Base-by-base conservation (phyloP, 805 yeast genomes). In the Sugiyamaella marilandica region DNA sequence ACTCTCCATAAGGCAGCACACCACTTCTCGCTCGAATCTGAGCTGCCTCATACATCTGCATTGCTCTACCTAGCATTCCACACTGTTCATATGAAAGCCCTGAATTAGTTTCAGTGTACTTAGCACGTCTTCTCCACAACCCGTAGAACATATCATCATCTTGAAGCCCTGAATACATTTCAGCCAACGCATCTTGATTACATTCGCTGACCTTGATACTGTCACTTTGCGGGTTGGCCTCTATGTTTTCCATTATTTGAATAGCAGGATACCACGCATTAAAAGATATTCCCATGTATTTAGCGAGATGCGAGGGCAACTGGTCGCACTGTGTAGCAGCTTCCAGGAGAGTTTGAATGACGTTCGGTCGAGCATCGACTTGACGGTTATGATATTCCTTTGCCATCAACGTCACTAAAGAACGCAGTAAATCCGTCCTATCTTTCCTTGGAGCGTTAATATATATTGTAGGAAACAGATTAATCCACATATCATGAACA, bases 91-190 rank as follows among this genome's bases (percentile, higher is more conserved):
- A 92, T 0, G 97, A 87, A 29, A 95, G 72, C 0, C 98, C 99
- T 41, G 94, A 81, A 56, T 87, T 89, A 0, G 99, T 94, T 65
- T 94, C 97, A 8, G 85, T 78, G 65, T 92, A 94, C 69, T 92
- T 92, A 7, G 98, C 96, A 54, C 97, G 79, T 67, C 98, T 79
- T 71, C 98, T 82, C 99, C 99, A 94, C 59, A 90, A 76, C 2
- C 99, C 99, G 66, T 94, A 94, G 66, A 91, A 94, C 91, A 92
- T 87, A 63, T 94, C 99, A 51, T 88, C 95, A 62, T 94, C 99
- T 61, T 89, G 95, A 50, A 94, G 70, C 8, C 85, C 81, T 4
- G 96, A 84, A 62, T 92, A 94, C 67, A 92, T 73, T 69, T 95
- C 97, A 34, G 90, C 81, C 43, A 94, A 70, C 0, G 99, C 96